Conservation (phyloP, 306 rosid species). For the Casuarina glauca region DNA sequence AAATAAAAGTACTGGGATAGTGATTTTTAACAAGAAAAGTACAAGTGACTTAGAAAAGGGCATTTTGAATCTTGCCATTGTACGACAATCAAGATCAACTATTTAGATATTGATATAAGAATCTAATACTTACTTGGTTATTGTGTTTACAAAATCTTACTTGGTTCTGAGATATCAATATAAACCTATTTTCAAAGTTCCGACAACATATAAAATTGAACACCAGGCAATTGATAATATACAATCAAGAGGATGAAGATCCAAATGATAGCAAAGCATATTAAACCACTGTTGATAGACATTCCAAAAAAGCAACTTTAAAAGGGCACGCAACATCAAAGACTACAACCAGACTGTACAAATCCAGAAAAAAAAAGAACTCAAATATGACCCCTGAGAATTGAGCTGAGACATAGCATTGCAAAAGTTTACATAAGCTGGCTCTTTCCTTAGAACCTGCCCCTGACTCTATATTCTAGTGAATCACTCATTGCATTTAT, state of each 20-base stretch:
- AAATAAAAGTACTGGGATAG: not conserved
- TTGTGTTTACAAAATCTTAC: not conserved
- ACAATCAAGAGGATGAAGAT: not conserved
- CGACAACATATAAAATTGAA: not conserved
- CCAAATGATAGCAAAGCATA: not conserved
- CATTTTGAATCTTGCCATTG: no score
- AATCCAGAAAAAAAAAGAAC: not conserved
- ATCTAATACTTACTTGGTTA: not conserved
- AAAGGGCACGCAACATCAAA: not conserved
- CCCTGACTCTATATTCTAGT: no score
- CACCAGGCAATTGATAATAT: not conserved
- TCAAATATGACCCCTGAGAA: not conserved
- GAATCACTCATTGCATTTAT: not conserved
- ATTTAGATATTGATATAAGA: not conserved
- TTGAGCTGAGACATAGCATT: not conserved
- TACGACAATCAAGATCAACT: not conserved
- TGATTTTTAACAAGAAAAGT: not conserved
- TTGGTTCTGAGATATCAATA: not conserved
- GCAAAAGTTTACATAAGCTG: not conserved
- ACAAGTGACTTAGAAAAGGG: not conserved
- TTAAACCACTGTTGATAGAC: not conserved
- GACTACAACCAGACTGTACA: not conserved
- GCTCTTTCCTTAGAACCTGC: no score
- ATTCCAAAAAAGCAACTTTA: not conserved
- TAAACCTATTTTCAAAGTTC: not conserved